Evolutionary conservation across 495 filamentous ascomycete genomes (phyloP).

Genomic region (Hypoxylon cercidicola): DNA sequence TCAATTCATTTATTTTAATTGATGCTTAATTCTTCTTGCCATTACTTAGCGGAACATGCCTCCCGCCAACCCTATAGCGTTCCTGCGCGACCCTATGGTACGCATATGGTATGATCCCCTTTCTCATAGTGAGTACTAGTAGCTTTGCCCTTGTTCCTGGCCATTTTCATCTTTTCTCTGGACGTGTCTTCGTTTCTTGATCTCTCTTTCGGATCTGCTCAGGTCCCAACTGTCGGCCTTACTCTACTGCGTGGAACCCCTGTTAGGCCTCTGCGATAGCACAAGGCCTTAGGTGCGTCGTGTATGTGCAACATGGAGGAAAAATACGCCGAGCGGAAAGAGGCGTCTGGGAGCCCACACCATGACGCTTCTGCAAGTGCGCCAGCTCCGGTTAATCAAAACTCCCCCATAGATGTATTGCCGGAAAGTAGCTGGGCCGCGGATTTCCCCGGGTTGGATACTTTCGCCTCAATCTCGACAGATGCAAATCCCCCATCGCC

Average conservation of each 20-base stretch:
- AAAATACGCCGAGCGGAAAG: constrained; percentile 26
- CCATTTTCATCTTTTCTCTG: constrained; percentile 27
- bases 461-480: constrained; percentile 24
- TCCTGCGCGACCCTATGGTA: constrained; percentile 37
- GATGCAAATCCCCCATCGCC: constrained; percentile 30
- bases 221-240: constrained; percentile 19
- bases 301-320: constrained; percentile 35
- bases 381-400: constrained; percentile 32
- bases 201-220: constrained; percentile 23
- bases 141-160: constrained; percentile 33
- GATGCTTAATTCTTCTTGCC: constrained; percentile 38
- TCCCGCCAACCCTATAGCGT: constrained; percentile 40
- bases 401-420: constrained; percentile 24
- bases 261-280: constrained; percentile 9
- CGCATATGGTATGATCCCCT: constrained; percentile 24
- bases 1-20: constrained; percentile 42
- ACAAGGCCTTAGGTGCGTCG: not conserved
- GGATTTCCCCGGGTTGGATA: constrained; percentile 35
- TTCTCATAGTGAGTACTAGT: constrained; percentile 36
- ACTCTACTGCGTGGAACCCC: constrained; percentile 20
- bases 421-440: constrained; percentile 19
- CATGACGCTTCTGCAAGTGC: constrained; percentile 16
- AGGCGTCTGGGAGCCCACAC: constrained; percentile 26
- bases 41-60: constrained; percentile 40
- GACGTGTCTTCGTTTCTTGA: constrained; percentile 23